phyloP scores from a whole-genome alignment of 1,284 basidiomycete species.

The Sporisorium exsertum region DNA sequence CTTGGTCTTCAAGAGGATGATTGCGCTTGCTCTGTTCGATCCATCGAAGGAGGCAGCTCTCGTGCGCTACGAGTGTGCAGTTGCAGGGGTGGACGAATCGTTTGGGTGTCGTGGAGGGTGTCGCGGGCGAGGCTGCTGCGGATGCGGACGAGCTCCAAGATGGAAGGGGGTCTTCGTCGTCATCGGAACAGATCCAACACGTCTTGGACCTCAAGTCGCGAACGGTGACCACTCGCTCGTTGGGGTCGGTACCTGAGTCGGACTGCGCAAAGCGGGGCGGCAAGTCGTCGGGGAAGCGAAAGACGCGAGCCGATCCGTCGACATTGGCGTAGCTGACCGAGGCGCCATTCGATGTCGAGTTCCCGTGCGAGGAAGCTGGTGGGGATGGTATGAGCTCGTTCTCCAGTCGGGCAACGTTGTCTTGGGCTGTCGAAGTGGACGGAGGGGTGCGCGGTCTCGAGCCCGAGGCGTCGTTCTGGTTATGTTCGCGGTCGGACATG shows the following conservation, averaged over 20 bases:
- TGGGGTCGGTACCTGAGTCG: constrained; percentile 11
- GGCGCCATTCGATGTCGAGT: not conserved
- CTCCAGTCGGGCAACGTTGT: constrained; percentile 27
- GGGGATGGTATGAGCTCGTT: constrained; percentile 43
- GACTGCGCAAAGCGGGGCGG: constrained; percentile 25
- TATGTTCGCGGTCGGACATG: constrained; percentile 15
- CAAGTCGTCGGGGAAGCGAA: constrained; percentile 32
- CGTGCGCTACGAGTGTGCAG: constrained; percentile 63
- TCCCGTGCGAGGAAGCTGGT: constrained; percentile 9
- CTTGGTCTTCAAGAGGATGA: constrained; percentile 30
- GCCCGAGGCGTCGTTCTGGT: constrained; percentile 12
- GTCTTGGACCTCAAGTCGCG: constrained; percentile 51
- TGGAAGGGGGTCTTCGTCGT: constrained; percentile 48
- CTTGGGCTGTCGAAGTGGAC: constrained; percentile 2
- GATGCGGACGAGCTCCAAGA: not conserved
- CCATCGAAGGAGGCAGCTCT: constrained; percentile 58
- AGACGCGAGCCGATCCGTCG: constrained; percentile 37
- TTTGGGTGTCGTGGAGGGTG: constrained; percentile 9
- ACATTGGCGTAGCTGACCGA: constrained; percentile 23
- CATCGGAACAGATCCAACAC: constrained; percentile 65
- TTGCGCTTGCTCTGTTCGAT: constrained; percentile 50
- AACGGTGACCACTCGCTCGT: constrained; percentile 48
- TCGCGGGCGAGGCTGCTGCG: not conserved
- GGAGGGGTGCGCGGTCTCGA: constrained; percentile 13
- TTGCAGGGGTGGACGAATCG: constrained; percentile 63